Conservation (phyloP, 2,329 filamentous ascomycete genomes). For the Fusarium mundagurra region DNA sequence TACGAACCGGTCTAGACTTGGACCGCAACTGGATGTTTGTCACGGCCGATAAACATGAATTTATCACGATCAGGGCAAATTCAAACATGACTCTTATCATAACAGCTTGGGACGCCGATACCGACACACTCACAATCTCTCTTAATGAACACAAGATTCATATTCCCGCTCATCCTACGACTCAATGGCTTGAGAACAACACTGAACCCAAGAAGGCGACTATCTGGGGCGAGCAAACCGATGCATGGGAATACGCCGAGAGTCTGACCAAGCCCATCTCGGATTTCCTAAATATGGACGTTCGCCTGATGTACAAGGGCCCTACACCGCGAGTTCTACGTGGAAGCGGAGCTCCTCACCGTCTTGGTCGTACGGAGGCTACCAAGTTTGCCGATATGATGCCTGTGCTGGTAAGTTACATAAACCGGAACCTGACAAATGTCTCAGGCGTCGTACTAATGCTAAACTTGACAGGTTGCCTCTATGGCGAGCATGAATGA, state of each 20-base stretch:
- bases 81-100: constrained; percentile 69
- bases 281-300: constrained; percentile 63
- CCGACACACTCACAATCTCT: constrained; percentile 59
- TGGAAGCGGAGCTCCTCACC: constrained; percentile 63
- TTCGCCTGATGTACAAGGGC: constrained; percentile 70
- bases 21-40: constrained; percentile 76
- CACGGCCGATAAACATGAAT: constrained; percentile 60
- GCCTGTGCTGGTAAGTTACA: constrained; percentile 28
- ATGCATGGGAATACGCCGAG: constrained; percentile 63
- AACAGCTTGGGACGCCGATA: constrained; percentile 44
- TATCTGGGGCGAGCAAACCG: constrained; percentile 69
- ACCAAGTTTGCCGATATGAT: constrained; percentile 66
- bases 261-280: constrained; percentile 63
- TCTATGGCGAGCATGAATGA: constrained; percentile 66
- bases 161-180: constrained; percentile 64
- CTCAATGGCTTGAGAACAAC: constrained; percentile 63
- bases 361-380: constrained; percentile 63
- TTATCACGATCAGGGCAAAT: constrained; percentile 70
- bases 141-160: constrained; percentile 55
- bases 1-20: constrained; percentile 66
- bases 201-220: constrained; percentile 59
- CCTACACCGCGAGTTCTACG: constrained; percentile 63
- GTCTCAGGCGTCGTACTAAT: constrained; percentile 61
- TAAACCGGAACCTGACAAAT: constrained; percentile 42
- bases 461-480: constrained; percentile 64